A percentile compares a stretch with the other conserved stretches of the same genome.
Evolutionary conservation across 495 filamentous ascomycete species (phyloP).

Genomic region (Aspergillus biplanus): DNA sequence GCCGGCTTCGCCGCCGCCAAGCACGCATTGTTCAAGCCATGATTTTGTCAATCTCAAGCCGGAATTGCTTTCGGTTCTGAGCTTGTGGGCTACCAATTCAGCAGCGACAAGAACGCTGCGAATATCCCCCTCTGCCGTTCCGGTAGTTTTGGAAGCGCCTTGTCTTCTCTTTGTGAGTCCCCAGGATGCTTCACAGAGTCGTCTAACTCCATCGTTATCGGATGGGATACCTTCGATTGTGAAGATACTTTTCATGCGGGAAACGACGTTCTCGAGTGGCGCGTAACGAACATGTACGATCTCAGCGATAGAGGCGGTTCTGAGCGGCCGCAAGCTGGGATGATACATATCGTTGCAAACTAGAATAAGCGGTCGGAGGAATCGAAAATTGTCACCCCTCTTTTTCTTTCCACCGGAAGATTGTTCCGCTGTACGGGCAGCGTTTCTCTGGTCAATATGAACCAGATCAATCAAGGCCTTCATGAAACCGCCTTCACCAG

Average conservation of each 20-base stretch:
- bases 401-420: slow-evolving; percentile 51
- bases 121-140: slow-evolving; percentile 85
- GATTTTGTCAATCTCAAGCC: slow-evolving; percentile 65
- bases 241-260: slow-evolving; percentile 80
- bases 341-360: slow-evolving; percentile 99
- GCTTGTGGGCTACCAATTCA: slow-evolving; percentile 88
- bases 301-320: slow-evolving; percentile 80
- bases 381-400: slow-evolving; percentile 79
- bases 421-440: slow-evolving; percentile 43
- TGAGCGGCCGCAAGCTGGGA: slow-evolving; percentile 79
- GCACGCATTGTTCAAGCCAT: slow-evolving; percentile 82
- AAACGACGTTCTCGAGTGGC: slow-evolving; percentile 81
- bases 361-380: slow-evolving; percentile 85
- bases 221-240: slow-evolving; percentile 81
- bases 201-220: slow-evolving; percentile 84
- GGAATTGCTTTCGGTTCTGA: slow-evolving; percentile 56
- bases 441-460: slow-evolving; percentile 81
- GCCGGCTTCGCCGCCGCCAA: slow-evolving; percentile 71
- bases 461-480: slow-evolving; percentile 93
- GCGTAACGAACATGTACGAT: slow-evolving; percentile 92
- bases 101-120: slow-evolving; percentile 90
- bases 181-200: slow-evolving; percentile 91
- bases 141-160: slow-evolving; percentile 47
- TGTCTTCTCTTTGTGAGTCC: slow-evolving; percentile 73
- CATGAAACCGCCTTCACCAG: slow-evolving; percentile 85